Evolutionary conservation across 306 rosid genomes (phyloP), one percentile per base, ranked within the genome.

Genomic region (Astragalus membranaceus): DNA sequence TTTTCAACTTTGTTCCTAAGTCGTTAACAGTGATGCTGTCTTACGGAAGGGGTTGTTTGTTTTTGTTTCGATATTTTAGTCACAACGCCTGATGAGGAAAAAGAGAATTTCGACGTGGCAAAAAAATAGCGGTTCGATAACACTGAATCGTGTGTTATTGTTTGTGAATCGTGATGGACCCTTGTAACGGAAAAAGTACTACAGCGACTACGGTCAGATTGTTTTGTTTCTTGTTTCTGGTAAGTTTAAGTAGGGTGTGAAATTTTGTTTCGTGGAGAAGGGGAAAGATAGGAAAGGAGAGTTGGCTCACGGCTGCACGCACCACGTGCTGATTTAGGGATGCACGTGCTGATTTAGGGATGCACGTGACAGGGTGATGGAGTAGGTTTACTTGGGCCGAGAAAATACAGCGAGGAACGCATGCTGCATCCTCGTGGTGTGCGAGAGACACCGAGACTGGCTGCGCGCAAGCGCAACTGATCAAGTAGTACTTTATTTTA

Each of bases 331-430:
- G 46, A 23, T 54, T 8, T 14, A 14, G 50, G 36, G 46, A 9
- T 16, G 12, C 2, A 35, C 35, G n/a, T n/a, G n/a, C n/a, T n/a
- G n/a, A n/a, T n/a, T 43, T n/a, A 10, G 2, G 47, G 65, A 33
- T 50, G 59, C 79, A 75, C 79, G 79, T 75, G 79, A 74, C 48
- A 7, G 5, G 13, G 48, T 20, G 56, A 9, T 20, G 60, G 32
- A 47, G 49, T 33, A 32, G 66, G 70, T 64, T 23, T 23, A 23
- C 1, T 1, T 26, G 29, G 55, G 56, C n/a, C 23, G 4, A 17
- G 26, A 1, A 23, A 41, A 17, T 8, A 10, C 16, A 59, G 69
- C 77, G 61, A 17, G 77, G 61, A 72, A 60, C 64, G 47, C 77
- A 20, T 48, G 77, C 1, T 3, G 46, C 29, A 35, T 59, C n/a